A percentile compares a stretch with the other conserved stretches of the same genome.
phyloP scores from a whole-genome alignment of 371 early-diverging fungal species.

The Dichotomocladium elegans region DNA sequence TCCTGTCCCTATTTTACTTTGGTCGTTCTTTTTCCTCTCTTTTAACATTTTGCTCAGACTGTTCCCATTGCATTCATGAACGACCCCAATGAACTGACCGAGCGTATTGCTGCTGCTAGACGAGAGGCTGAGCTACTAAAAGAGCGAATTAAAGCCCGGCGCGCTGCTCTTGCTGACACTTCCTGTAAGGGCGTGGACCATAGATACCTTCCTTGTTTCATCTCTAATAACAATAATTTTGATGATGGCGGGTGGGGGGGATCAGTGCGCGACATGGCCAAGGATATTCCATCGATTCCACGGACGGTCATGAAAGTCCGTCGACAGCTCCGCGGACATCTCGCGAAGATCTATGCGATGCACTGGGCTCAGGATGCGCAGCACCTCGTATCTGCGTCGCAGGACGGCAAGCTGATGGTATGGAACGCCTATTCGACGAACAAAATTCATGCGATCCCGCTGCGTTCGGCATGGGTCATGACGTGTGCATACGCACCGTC shows the following conservation, averaged over 20 bases:
- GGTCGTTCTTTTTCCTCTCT: too few species aligned
- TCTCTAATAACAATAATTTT: background rate
- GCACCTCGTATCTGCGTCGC: constrained; percentile 95
- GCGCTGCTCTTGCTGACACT: constrained; percentile 90
- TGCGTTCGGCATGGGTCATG: constrained; percentile 99
- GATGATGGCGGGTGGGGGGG: too few species aligned
- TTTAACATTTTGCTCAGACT: too few species aligned
- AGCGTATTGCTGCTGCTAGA: constrained; percentile 84
- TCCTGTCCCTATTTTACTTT: too few species aligned
- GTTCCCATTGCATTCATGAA: too few species aligned
- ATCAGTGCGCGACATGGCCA: constrained; percentile 48
- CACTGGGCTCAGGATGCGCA: constrained; percentile 95
- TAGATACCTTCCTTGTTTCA: too few species aligned
- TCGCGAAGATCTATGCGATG: constrained; percentile 98
- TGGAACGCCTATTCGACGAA: constrained; percentile 97
- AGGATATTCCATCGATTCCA: constrained; percentile 78
- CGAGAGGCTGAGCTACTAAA: constrained; percentile 93
- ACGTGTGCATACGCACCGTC: constrained; percentile 96
- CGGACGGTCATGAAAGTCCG: constrained; percentile 92
- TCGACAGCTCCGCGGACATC: constrained; percentile 92
- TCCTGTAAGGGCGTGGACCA: constrained; percentile 81
- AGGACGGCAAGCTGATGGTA: constrained; percentile 96
- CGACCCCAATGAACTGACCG: constrained; percentile 64
- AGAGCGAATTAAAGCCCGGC: constrained; percentile 90
- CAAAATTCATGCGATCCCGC: constrained; percentile 95